Evolutionary conservation across 495 filamentous ascomycete genomes (phyloP).

Genomic region (Apiosordaria backusii): DNA sequence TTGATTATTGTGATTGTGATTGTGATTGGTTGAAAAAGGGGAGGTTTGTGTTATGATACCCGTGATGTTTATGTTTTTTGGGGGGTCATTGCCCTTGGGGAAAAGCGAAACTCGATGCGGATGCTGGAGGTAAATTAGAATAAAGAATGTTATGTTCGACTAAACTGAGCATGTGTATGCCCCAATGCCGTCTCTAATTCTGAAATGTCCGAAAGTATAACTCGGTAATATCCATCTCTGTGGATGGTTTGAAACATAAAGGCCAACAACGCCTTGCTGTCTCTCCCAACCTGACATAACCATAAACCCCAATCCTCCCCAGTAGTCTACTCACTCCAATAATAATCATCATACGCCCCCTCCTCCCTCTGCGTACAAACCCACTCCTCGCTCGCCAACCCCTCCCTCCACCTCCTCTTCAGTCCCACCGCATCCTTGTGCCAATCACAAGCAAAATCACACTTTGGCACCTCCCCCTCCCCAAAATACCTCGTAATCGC

Average conservation of each 20-base stretch:
- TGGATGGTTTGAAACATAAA: background rate
- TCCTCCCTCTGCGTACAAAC: slow-evolving; percentile 66
- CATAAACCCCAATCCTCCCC: background rate
- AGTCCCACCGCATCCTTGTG: slow-evolving; percentile 71
- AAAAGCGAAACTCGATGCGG: background rate
- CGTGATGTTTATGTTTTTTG: background rate
- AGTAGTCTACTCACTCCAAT: slow-evolving; percentile 28
- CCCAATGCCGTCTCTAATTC: background rate
- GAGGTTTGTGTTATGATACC: background rate
- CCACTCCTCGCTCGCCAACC: slow-evolving; percentile 68
- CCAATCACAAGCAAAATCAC: slow-evolving; percentile 85
- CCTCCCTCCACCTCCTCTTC: slow-evolving; percentile 57
- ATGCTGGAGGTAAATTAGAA: background rate
- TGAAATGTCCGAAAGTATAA: background rate
- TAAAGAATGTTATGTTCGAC: no score
- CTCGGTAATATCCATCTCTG: background rate
- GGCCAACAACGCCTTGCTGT: background rate
- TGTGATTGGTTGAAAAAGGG: no score
- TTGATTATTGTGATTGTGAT: background rate
- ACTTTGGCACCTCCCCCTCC: slow-evolving; percentile 58
- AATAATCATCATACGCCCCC: slow-evolving; percentile 47
- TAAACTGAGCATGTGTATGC: background rate
- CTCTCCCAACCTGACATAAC: background rate
- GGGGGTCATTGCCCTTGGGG: background rate
- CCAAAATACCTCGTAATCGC: slow-evolving; percentile 80